Evolutionary conservation across 2,329 filamentous ascomycete species (phyloP), one percentile per base, ranked within the genome.

Genomic region (Sarocladium brachiariae): DNA sequence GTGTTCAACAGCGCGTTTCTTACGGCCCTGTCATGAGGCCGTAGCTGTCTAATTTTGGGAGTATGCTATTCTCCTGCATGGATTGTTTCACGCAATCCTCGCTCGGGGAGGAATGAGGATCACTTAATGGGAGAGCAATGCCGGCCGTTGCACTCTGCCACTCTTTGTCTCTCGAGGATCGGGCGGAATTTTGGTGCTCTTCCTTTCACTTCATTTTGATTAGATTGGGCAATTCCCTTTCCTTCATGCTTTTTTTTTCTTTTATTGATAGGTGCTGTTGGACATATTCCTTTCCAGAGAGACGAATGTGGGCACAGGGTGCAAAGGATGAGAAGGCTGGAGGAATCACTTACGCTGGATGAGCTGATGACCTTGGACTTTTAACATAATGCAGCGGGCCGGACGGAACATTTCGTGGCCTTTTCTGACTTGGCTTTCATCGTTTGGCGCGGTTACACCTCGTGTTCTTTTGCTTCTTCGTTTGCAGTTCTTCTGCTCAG

Each of bases 81-180:
- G n/a, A 30, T 13, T 7, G 13, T 30, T 13, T 30, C 13, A 30
- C 27, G 27, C 7, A 30, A 30, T 35, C 8, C 33, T 49, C 27
- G 10, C 13, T 38, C 19, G 16, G n/a, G 10, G 24, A 31, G 43
- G 43, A 25, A n/a, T n/a, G 14, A 33, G n/a, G 4, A 47, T 47
- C 4, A 30, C 10, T 47, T 47, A 47, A 47, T 47, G 43, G 24
- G 39, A 45, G 38, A 30, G 48, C 53, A 51, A 51, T 50, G 49
- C 53, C 47, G 51, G 51, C 35, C 49, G 43, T 52, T 52, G 51
- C 37, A 51, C 51, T 51, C 51, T 50, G 39, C 51, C 50, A 38
- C 45, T 52, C 31, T 35, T 35, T 49, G 30, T 49, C 46, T 49
- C 33, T 49, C 46, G 13, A 49, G 18, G 16, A 24, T 49, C 37